These are phyloP conservation scores for Neocucurbitaria cava DNA, from an alignment of 2,329 filamentous ascomycete species.

Conservation along the genomic window DNA sequence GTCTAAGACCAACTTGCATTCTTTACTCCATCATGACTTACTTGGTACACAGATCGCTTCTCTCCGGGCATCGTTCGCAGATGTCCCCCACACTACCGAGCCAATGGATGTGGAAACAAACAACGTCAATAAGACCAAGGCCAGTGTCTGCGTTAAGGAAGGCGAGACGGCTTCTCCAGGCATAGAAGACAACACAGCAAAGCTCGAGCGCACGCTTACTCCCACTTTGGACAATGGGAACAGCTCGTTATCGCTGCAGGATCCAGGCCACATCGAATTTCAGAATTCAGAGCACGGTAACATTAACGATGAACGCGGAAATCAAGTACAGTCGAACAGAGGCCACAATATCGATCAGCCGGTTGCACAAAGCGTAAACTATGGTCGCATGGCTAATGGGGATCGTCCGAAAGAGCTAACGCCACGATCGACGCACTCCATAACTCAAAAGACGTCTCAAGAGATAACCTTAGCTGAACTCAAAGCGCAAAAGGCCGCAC, in stretches of 20 bases:
- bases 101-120: no score
- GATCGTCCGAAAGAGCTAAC: background rate
- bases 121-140: no score
- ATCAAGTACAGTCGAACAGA: background rate
- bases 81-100: no score
- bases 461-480: slow-evolving; percentile 58
- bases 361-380: background rate
- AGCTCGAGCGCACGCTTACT: background rate
- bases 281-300: no score
- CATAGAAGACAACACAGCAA: background rate
- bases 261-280: background rate
- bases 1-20: slow-evolving; percentile 7
- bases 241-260: background rate
- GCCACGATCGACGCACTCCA: background rate
- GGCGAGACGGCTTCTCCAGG: background rate
- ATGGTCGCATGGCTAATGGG: background rate
- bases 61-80: no score
- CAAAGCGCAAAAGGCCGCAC: slow-evolving; percentile 49
- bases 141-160: background rate
- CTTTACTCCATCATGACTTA: background rate
- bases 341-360: background rate
- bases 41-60: background rate
- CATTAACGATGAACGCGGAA: background rate
- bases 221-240: background rate
- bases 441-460: slow-evolving; percentile 47